Evolutionary conservation across 1,139 yeast genomes (phyloP), one percentile per base, ranked within the genome.

Genomic region (Pichia sp.): DNA sequence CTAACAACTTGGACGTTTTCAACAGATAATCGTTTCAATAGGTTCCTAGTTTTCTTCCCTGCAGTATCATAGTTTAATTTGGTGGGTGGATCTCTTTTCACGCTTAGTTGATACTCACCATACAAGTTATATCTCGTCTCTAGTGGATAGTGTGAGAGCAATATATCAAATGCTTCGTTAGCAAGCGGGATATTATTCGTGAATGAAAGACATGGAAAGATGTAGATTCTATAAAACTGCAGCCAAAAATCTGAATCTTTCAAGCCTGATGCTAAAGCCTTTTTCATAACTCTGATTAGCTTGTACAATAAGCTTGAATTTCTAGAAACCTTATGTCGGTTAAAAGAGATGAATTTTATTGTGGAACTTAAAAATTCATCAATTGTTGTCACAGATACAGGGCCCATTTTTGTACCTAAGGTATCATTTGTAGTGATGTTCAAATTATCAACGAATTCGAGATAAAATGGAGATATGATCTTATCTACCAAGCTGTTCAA

Each of bases 1-100:
- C 80, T 77, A 2, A 88, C 86, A 2, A 46, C 17, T n/a, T 49
- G 47, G n/a, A 60, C 52, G 60, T 90, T 92, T 59, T 89, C 93
- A 57, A 87, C 87, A n/a, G 97, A 89, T 17, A 95, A 75, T 53
- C 98, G 77, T 66, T 93, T 92, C 60, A 95, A 73, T 2, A 87
- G 79, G 63, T 85, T 86, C 65, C 87, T 91, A 1, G 97, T 89
- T 41, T 86, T 83, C 65, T 88, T 90, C 67, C 87, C 96, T 0
- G 96, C 88, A 57, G 75, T 79, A 29, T 83, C 80, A 52, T 82
- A 81, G 9, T 88, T 85, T 47, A 84, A 73, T 61, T 85, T 85
- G 24, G 75, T 75, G 0, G 83, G 77, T 52, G 80, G 76, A 58
- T 78, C 80, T 63, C 85, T 85, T 31, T 81, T 80, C 9, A 78